Evolutionary conservation across 2,329 filamentous ascomycete genomes (phyloP), one percentile per base, ranked within the genome.

Genomic region (Botrytis aclada): DNA sequence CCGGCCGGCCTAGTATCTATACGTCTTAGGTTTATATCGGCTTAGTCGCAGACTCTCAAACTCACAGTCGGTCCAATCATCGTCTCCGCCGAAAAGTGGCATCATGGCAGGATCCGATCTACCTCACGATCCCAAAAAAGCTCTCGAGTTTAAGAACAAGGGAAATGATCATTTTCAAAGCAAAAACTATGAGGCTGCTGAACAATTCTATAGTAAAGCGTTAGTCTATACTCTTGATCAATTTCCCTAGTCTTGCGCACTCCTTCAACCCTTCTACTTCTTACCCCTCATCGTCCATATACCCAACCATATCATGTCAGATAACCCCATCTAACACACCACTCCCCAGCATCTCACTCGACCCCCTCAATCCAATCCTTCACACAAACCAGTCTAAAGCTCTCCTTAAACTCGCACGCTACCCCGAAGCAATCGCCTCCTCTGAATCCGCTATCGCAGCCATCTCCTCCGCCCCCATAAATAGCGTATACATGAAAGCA

Each of bases 321-420:
- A 64, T 20, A 66, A 74, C 29, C 9, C 32, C 20, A 66, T n/a
- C 45, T 54, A 66, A 56, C n/a, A 34, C 20, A 22, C 12, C 58
- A 3, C 16, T n/a, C 5, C 43, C 8, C 77, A 93, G 91, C 58
- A 94, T 97, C 77, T 89, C 92, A 78, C 89, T 90, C 80, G 93
- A 97, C 82, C 87, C 92, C 6, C 87, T 85, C 72, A 96, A 97
- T 80, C 89, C 92, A 1, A 86, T 92, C 43, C 87, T 97, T 69
- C 98, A 94, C 83, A 95, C 94, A 56, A 98, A 98, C 83, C 93
- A 95, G 71, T 93, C 94, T 69, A 92, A 97, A 83, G 90, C 92
- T 5, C 89, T 94, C 58, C 85, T 96, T 73, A 93, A 92, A 82
- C 87, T 97, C 34, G 84, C 87, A 74, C 85, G 89, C 77, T 97